phyloP scores from a whole-genome alignment of 768 basidiomycete genomes.

The Phylloporus scabripes region DNA sequence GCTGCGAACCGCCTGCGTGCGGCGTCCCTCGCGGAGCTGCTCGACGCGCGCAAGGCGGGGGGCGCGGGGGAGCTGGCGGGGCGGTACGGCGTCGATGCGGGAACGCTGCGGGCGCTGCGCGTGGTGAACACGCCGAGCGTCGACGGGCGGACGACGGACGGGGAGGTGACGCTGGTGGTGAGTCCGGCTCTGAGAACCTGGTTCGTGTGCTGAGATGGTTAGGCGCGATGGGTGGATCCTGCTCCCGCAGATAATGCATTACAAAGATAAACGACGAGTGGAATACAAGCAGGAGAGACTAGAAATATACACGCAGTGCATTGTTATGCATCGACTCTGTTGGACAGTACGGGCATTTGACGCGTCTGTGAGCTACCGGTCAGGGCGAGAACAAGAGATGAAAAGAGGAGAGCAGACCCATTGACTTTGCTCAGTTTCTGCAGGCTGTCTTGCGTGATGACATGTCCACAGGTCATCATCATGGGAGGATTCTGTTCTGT shows the following conservation, averaged over 20 bases:
- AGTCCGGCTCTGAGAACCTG: constrained; percentile 12
- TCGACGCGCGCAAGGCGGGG: constrained; percentile 57
- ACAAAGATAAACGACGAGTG: neutral
- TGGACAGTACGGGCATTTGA: constrained; percentile 97
- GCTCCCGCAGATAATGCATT: neutral
- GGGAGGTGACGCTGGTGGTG: constrained; percentile 53
- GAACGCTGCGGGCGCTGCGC: constrained; percentile 47
- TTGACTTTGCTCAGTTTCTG: constrained; percentile 84
- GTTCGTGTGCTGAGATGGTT: neutral
- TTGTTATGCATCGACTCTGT: constrained; percentile 56
- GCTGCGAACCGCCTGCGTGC: constrained; percentile 54
- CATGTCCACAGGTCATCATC: constrained; percentile 97
- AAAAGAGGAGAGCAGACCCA: constrained; percentile 49
- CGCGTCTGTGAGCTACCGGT: constrained; percentile 48
- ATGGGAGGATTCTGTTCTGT: constrained; percentile 92
- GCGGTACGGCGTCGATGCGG: constrained; percentile 50
- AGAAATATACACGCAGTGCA: constrained; percentile 68
- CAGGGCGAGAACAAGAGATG: neutral
- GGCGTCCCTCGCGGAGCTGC: constrained; percentile 45
- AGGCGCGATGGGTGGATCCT: constrained; percentile 30
- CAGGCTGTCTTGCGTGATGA: constrained; percentile 88
- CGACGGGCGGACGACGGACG: constrained; percentile 43
- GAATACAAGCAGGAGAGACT: constrained; percentile 14
- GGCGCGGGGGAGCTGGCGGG: constrained; percentile 44
- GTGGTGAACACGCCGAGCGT: constrained; percentile 65